Evolutionary conservation across 1,284 basidiomycete genomes (phyloP), one percentile per base, ranked within the genome.

Genomic region (Malassezia obtusa): DNA sequence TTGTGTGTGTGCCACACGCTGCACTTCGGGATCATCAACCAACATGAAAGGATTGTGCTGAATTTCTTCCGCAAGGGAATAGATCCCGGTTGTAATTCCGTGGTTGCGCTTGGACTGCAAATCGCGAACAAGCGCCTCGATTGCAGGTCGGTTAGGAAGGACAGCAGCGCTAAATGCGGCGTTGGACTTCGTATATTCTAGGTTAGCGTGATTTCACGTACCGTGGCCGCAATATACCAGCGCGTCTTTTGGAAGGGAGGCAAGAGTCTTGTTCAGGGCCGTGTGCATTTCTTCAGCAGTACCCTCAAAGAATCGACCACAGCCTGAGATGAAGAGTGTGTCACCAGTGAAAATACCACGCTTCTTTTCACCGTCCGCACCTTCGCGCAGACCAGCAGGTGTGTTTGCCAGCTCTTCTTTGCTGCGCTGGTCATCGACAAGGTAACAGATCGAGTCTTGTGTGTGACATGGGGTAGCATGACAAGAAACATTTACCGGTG

Each of bases 291-390:
- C 84, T 10, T 79, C 76, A 0, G 84, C 84, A 3, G 81, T 84
- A 36, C 91, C 91, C 75, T 96, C 91, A 68, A 96, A 96, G 80
- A 96, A 96, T 7, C 90, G 82, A n/a, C 92, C 92, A 71, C 87
- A 92, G 7, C 91, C 91, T 4, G 62, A 88, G 59, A 88, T 81
- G 78, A 98, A 96, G 45, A 98, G 83, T 0, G 92, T 96, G 73
- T 98, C 92, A 78, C 90, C 89, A 0, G 92, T 95, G 75, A 98
- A 94, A 21, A 96, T 88, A 14, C 79, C 86, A 28, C 76, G 74
- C 64, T 79, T 0, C 83, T 81, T 60, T 82, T 82, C 63, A n/a
- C 50, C 59, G 25, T 49, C 38, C 61, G 78, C 0, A 81, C 80
- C 60, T 82, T 82, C 62, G 14, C 45, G 33, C 5, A 51, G n/a